Base-by-base conservation (phyloP, 164 flowering plant species). In the Tetracentron sinense region DNA sequence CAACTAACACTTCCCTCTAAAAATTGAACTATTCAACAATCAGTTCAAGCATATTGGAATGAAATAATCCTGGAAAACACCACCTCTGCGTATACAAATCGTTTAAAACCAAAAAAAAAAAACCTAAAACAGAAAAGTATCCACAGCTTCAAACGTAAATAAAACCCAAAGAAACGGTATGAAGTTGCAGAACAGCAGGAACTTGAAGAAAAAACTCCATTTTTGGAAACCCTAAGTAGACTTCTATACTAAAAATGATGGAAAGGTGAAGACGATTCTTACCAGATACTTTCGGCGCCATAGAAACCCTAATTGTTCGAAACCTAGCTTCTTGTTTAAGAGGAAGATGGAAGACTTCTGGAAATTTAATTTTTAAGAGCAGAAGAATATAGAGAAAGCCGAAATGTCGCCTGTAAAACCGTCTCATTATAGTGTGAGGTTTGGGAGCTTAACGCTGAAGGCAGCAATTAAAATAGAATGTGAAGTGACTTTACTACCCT, bases 221-320 rank as follows among this genome's bases (percentile, higher is more conserved):
- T 48, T 3, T 44, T n/a, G 1, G n/a, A 58, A 50, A 50, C 56
- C 52, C 19, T 38, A 57, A 20, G 6, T 10, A 1, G 23, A 14
- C n/a, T 49, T 2, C 42, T 7, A 5, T 25, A 27, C 22, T 38
- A 19, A 19, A 54, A 11, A 21, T 19, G 54, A 31, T 0, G 6
- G 30, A 62, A 57, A 0, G 15, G 6, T 22, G 26, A 27, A 27
- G 55, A n/a, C n/a, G n/a, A 56, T 44, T 54, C 48, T 68, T 35
- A 68, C 71, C 71, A 61, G 22, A 12, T 25, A 49, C 3, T 42
- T 14, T 2, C 2, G 50, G 20, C 11, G 27, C 6, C 20, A 20
- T 25, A 44, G 44, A 62, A 69, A 69, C 72, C 66, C 72, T 69
- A 68, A 21, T 26, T 0, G 7, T 30, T 23, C 3, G 60, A 52